These are phyloP conservation scores for Hypholoma sublateritium DNA, from an alignment of 768 basidiomycete genomes.

Conservation along the genomic window DNA sequence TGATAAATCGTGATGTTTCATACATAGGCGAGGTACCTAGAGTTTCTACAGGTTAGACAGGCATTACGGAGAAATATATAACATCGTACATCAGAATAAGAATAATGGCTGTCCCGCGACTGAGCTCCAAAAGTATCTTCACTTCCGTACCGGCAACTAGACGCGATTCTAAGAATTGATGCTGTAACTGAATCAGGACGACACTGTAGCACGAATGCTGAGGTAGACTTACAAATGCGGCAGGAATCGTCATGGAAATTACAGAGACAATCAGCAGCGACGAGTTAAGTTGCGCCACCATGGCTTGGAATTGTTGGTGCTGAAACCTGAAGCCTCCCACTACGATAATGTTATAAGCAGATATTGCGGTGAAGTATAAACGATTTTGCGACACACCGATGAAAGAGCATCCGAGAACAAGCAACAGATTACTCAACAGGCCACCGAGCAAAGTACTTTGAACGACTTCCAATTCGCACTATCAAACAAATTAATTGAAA, in stretches of 20 bases:
- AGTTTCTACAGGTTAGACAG: background rate
- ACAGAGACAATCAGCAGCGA: constrained; percentile 70
- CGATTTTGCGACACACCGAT: constrained; percentile 70
- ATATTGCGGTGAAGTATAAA: background rate
- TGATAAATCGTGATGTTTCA: background rate
- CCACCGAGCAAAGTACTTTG: constrained; percentile 53
- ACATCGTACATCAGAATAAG: constrained; percentile 41
- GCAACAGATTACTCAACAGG: constrained; percentile 68
- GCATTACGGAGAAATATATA: background rate
- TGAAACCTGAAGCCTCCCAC: constrained; percentile 50
- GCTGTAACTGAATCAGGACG: constrained; percentile 20
- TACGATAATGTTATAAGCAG: constrained; percentile 7
- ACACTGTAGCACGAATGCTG: constrained; percentile 12
- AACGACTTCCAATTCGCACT: constrained; percentile 54
- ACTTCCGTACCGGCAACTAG: constrained; percentile 37
- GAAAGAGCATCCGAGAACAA: constrained; percentile 83
- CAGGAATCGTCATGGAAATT: constrained; percentile 65
- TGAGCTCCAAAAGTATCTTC: constrained; percentile 41
- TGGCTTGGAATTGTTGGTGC: constrained; percentile 53
- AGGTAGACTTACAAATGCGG: constrained; percentile 47
- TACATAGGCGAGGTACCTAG: constrained; percentile 20
- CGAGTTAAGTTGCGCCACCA: constrained; percentile 64
- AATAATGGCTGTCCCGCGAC: constrained; percentile 47
- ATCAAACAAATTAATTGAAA: constrained; percentile 6
- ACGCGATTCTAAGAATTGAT: constrained; percentile 34